These are phyloP conservation scores for Mycena leptocephala DNA, from an alignment of 768 basidiomycete species.

Conservation along the genomic window DNA sequence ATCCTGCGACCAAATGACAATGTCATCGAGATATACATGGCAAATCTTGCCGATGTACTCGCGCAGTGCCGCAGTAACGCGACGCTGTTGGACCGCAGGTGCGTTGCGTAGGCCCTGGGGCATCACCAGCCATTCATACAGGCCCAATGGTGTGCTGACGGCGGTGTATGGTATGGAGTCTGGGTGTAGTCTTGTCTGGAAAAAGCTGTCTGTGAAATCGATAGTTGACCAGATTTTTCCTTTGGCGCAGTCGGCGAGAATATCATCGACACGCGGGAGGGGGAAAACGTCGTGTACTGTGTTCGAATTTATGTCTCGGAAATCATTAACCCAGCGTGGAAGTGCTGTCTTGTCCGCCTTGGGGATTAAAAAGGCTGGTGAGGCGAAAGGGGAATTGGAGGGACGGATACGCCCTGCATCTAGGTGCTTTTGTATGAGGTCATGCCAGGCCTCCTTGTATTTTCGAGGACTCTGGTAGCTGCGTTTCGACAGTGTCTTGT, in stretches of 20 bases:
- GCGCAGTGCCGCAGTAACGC: constrained; percentile 50
- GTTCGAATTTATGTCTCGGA: constrained; percentile 42
- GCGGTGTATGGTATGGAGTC: constrained; percentile 52
- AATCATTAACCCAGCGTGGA: constrained; percentile 49
- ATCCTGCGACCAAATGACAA: constrained; percentile 60
- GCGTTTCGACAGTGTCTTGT: constrained; percentile 26
- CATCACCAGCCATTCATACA: constrained; percentile 61
- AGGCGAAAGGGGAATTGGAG: constrained; percentile 43
- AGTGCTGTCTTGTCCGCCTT: constrained; percentile 45
- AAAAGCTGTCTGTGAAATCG: constrained; percentile 61
- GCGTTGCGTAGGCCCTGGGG: constrained; percentile 56
- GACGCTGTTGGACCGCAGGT: constrained; percentile 50
- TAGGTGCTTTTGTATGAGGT: constrained; percentile 47
- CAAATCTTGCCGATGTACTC: constrained; percentile 56
- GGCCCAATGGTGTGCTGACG: constrained; percentile 53
- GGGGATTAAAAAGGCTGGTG: constrained; percentile 50
- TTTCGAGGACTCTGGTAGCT: constrained; percentile 50
- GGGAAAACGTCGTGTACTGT: constrained; percentile 40
- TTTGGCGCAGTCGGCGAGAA: constrained; percentile 51
- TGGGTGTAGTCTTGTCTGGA: constrained; percentile 45
- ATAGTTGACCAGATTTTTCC: constrained; percentile 55
- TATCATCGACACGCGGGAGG: constrained; percentile 46
- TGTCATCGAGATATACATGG: constrained; percentile 63
- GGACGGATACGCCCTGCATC: constrained; percentile 45
- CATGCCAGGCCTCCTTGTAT: constrained; percentile 47